A percentile compares a stretch with the other conserved stretches of the same genome.
phyloP scores from a whole-genome alignment of 2,329 filamentous ascomycete genomes.

The Pseudocercospora eumusae region DNA sequence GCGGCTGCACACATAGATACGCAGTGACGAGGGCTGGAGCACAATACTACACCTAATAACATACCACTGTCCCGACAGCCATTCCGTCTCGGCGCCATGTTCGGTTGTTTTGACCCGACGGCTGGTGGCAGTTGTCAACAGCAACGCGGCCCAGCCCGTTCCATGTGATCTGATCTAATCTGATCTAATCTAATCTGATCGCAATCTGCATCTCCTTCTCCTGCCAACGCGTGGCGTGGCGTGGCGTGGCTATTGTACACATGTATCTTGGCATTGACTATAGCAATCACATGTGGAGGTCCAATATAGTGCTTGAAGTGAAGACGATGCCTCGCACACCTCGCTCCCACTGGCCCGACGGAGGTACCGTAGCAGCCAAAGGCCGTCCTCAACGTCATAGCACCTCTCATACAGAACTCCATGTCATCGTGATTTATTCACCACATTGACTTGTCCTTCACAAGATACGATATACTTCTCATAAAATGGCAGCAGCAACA shows the following conservation, averaged over 20 bases:
- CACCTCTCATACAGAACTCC: not conserved
- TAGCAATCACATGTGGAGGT: not conserved
- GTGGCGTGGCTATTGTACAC: not conserved
- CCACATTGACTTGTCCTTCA: not conserved
- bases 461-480: not conserved
- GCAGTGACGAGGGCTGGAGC: not conserved
- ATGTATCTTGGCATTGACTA: not conserved
- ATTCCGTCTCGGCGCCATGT: too few species aligned
- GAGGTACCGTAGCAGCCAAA: not conserved
- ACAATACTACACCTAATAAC: too few species aligned
- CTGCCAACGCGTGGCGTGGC: not conserved
- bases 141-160: constrained; percentile 7
- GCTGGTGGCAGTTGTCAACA: not conserved
- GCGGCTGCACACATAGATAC: not conserved
- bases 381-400: not conserved
- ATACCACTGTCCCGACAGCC: not conserved
- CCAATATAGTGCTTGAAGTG: not conserved
- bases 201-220: not conserved
- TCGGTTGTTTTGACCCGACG: not conserved
- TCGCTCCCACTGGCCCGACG: not conserved
- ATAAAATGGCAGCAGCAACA: constrained; percentile 31
- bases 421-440: not conserved
- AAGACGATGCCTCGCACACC: not conserved
- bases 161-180: not conserved
- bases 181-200: too few species aligned